Conservation (phyloP, 305 asterid species). For the Vinca major region DNA sequence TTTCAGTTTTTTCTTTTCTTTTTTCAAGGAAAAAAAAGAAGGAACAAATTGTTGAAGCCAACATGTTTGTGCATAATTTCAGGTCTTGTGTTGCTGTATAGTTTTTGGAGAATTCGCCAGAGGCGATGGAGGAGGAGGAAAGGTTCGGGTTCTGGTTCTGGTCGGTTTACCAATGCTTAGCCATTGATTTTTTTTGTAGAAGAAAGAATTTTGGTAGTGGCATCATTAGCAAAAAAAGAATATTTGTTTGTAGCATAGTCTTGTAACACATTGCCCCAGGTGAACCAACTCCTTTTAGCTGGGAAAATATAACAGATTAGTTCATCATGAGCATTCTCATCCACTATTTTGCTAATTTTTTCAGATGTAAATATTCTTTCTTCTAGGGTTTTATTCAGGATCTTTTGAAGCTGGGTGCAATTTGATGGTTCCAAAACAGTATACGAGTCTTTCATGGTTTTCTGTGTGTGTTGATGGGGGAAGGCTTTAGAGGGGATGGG, state of each 20-base stretch:
- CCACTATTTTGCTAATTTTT: no score
- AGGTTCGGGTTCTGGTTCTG: conserved; percentile 33
- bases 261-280: not conserved
- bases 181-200: conserved; percentile 10
- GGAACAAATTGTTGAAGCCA: no score
- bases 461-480: no score
- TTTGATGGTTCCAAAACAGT: no score
- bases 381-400: no score
- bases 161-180: conserved; percentile 38
- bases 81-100: conserved; percentile 56
- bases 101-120: conserved; percentile 75
- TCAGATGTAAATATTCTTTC: no score
- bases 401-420: no score
- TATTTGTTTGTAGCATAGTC: conserved; percentile 13
- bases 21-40: not conserved
- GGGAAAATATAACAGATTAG: not conserved
- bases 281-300: not conserved
- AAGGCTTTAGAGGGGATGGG: no score
- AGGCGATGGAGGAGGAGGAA: conserved; percentile 68
- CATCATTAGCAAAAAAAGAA: not conserved
- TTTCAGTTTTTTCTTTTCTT: not conserved
- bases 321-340: not conserved
- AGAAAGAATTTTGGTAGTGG: conserved; percentile 15
- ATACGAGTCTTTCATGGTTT: no score
- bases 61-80: conserved; percentile 9